These are phyloP conservation scores for Sclerotinia minor DNA, from an alignment of 2,329 filamentous ascomycete genomes.

Conservation along the genomic window DNA sequence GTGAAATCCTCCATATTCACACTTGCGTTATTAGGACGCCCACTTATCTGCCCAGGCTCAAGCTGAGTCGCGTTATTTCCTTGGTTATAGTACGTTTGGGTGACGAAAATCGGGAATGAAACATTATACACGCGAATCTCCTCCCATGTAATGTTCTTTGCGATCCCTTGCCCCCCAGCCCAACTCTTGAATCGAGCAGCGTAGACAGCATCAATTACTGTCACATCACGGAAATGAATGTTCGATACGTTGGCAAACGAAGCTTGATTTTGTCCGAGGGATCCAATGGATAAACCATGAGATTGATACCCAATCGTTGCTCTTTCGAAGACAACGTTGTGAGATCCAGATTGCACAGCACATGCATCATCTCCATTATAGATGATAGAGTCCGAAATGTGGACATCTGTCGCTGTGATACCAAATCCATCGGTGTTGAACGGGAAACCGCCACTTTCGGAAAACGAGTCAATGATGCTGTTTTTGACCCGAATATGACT, in stretches of 20 bases:
- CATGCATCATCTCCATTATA: slow-evolving; percentile 50
- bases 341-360: slow-evolving; percentile 44
- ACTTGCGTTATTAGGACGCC: slow-evolving; percentile 44
- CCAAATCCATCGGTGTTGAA: slow-evolving; percentile 42
- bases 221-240: slow-evolving; percentile 47
- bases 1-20: slow-evolving; percentile 48
- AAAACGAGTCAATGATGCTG: slow-evolving; percentile 43
- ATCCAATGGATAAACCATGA: slow-evolving; percentile 49
- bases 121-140: slow-evolving; percentile 48
- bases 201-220: slow-evolving; percentile 46
- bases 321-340: slow-evolving; percentile 45
- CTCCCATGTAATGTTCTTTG: slow-evolving; percentile 48
- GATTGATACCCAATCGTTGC: slow-evolving; percentile 48
- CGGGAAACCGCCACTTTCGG: slow-evolving; percentile 17
- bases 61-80: slow-evolving; percentile 40
- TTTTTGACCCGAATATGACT: slow-evolving; percentile 46
- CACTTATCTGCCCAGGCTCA: slow-evolving; percentile 33
- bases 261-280: slow-evolving; percentile 44
- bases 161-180: slow-evolving; percentile 46
- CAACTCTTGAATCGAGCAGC: slow-evolving; percentile 49
- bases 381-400: slow-evolving; percentile 40
- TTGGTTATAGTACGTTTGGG: slow-evolving; percentile 48
- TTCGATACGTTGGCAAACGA: slow-evolving; percentile 46
- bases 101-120: slow-evolving; percentile 50
- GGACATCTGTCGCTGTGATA: slow-evolving; percentile 41